Percentiles rank a stretch among this genome's conserved stretches.
phyloP scores from a whole-genome alignment of 345 rosid genomes.

The Turritis glabra region DNA sequence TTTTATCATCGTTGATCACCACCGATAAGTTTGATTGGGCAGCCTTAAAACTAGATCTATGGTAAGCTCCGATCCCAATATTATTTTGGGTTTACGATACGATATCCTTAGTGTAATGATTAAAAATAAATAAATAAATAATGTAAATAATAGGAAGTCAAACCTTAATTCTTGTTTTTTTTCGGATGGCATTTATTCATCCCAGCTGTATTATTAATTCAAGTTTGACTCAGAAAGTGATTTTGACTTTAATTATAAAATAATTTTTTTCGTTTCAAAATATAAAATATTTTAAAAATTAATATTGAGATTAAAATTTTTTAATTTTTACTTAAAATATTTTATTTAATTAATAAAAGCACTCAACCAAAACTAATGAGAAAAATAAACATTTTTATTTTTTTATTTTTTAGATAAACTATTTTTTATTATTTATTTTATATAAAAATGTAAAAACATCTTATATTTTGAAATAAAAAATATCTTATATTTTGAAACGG shows the following conservation, averaged over 20 bases:
- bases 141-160: constrained; percentile 21
- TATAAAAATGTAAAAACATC: too few species aligned
- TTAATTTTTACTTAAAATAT: too few species aligned
- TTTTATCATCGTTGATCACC: not conserved
- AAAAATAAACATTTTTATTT: too few species aligned
- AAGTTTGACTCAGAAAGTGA: constrained; percentile 15
- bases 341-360: too few species aligned
- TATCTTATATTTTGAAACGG: too few species aligned
- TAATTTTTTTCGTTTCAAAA: too few species aligned
- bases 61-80: constrained; percentile 35
- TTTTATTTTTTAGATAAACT: too few species aligned
- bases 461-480: too few species aligned
- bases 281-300: too few species aligned
- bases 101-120: not conserved
- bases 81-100: constrained; percentile 9
- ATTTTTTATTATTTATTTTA: too few species aligned
- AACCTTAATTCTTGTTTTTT: constrained; percentile 25
- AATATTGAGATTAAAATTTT: too few species aligned
- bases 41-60: constrained; percentile 22
- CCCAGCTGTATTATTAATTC: constrained; percentile 17
- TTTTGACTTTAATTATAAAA: constrained; percentile 15
- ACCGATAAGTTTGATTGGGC: constrained; percentile 13
- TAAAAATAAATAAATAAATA: not conserved
- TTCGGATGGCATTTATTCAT: constrained; percentile 10
- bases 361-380: too few species aligned